Percentiles rank a stretch among this genome's conserved stretches.
These are phyloP conservation scores for Xylaria sp. DNA, from an alignment of 2,329 filamentous ascomycete genomes.

Conservation along the genomic window DNA sequence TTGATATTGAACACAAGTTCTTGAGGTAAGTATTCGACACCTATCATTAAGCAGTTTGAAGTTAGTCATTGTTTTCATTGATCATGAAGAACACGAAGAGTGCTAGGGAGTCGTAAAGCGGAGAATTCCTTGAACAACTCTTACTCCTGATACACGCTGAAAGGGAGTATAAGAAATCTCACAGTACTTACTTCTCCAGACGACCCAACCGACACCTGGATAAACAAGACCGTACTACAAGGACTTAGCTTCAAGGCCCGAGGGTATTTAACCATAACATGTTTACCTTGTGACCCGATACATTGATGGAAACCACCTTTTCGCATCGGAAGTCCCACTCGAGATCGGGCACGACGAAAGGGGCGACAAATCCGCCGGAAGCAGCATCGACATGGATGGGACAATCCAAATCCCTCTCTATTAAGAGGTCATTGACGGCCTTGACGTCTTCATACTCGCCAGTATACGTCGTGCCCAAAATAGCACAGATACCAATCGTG, in stretches of 20 bases:
- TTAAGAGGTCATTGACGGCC: constrained; percentile 85
- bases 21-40: constrained; percentile 82
- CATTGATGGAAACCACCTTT: constrained; percentile 92
- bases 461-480: constrained; percentile 93
- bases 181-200: constrained; percentile 72
- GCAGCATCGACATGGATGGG: constrained; percentile 96
- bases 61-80: background rate
- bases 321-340: constrained; percentile 93
- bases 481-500: constrained; percentile 90
- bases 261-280: background rate
- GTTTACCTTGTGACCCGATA: constrained; percentile 85
- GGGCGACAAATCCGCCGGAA: constrained; percentile 90
- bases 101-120: too few species aligned
- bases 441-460: constrained; percentile 96
- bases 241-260: constrained; percentile 24
- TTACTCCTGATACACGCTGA: background rate
- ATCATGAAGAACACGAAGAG: background rate
- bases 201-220: constrained; percentile 91
- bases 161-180: background rate
- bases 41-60: background rate
- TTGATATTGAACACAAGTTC: constrained; percentile 99
- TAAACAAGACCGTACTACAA: constrained; percentile 73
- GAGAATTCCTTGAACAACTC: background rate
- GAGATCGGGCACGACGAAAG: constrained; percentile 85
- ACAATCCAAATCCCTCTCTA: constrained; percentile 77